Conservation (phyloP, 495 filamentous ascomycete genomes). For the Aspergillus leporis region DNA sequence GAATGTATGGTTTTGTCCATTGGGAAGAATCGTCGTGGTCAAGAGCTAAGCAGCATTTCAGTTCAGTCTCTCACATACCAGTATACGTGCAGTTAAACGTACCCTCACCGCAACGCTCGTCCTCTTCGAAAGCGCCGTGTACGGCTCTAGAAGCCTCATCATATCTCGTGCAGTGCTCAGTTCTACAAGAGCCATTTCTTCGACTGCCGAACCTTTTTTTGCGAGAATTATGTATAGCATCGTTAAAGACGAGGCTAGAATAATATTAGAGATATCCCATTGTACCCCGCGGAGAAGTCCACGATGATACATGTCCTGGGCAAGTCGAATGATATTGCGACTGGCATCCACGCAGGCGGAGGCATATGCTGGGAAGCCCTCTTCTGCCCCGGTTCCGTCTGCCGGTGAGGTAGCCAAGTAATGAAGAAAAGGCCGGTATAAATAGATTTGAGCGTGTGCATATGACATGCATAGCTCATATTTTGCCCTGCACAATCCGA, state of each 20-base stretch:
- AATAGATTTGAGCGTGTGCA: conserved; percentile 11
- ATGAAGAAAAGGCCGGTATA: conserved; percentile 16
- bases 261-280: conserved; percentile 11
- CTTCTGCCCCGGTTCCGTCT: background rate
- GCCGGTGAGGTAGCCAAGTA: background rate
- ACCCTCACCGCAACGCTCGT: background rate
- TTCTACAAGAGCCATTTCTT: background rate
- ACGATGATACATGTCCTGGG: conserved; percentile 14
- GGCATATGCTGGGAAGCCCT: conserved; percentile 13
- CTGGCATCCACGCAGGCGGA: conserved; percentile 12
- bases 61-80: background rate
- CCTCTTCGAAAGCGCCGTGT: background rate
- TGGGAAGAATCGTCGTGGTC: background rate
- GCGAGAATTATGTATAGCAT: conserved; percentile 11
- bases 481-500: conserved; percentile 3
- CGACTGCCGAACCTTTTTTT: background rate
- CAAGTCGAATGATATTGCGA: conserved; percentile 12
- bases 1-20: background rate
- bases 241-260: conserved; percentile 6
- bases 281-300: conserved; percentile 14
- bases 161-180: background rate
- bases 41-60: background rate
- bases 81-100: background rate
- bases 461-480: conserved; percentile 15
- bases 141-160: background rate